Evolutionary conservation across 2,329 filamentous ascomycete species (phyloP), one percentile per base, ranked within the genome.

Genomic region (Trichoderma sp.): DNA sequence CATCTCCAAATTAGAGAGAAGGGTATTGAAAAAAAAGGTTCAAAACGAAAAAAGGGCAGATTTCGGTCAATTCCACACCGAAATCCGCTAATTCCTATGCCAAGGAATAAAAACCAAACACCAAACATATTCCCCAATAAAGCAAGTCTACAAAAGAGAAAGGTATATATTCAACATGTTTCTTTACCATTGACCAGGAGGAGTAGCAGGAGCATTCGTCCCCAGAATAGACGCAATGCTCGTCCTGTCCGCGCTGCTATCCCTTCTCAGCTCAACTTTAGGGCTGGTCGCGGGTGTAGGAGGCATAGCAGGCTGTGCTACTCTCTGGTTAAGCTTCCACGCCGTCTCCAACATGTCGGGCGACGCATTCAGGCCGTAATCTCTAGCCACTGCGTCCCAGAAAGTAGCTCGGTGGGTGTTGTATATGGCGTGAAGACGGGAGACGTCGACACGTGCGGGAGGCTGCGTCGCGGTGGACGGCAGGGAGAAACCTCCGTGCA

Each of bases 361-460:
- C 63, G 88, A 90, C 2, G 86, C 85, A 39, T 89, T 87, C 15
- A 83, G 80, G 68, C 92, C 92, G 77, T 95, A 95, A 76, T 94
- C 91, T 30, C 88, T 84, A 34, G 92, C 92, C 43, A 95, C 87
- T 62, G 88, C 85, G 39, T 87, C 85, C 92, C 93, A 95, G 82
- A 95, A 95, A 9, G 88, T 87, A 65, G 86, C 84, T 57, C 91
- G 89, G 81, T 93, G 92, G 8, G 87, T 84, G 67, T 90, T 87
- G 80, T 95, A 95, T 75, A 94, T 88, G 73, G 87, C 85, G 62
- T 89, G 87, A 28, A 95, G 89, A 62, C 91, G 90, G 32, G 86
- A 83, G 76, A 90, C 85, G 79, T 93, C 90, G 74, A 92, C 85
- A 73, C 85, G 84, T 73, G 84, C 78, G 59, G 81, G 76, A 15